phyloP scores from a whole-genome alignment of 148 eudicot species.

The Agrostemma githago region DNA sequence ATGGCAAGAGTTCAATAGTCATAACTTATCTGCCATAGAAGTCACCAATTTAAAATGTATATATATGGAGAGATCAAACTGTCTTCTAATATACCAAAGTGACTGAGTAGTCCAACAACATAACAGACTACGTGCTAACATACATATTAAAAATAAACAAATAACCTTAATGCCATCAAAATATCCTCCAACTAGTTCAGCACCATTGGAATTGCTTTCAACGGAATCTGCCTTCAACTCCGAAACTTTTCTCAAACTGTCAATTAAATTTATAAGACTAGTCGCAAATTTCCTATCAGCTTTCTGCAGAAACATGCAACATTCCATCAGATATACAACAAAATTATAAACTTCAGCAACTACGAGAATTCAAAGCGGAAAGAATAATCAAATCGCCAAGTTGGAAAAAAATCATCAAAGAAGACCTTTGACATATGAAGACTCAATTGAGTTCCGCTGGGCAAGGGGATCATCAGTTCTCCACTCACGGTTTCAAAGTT shows the following conservation, averaged over 20 bases:
- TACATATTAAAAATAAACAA: background rate
- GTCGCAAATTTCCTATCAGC: constrained; percentile 51
- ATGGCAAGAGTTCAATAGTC: background rate
- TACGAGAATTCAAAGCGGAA: background rate
- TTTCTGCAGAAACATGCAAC: constrained; percentile 42
- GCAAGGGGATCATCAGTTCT: constrained; percentile 57
- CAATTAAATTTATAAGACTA: constrained; percentile 45
- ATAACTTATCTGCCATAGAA: background rate
- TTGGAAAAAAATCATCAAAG: background rate
- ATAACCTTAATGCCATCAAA: constrained; percentile 82
- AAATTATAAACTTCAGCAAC: background rate
- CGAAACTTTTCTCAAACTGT: constrained; percentile 37
- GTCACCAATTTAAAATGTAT: background rate
- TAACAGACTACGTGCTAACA: background rate
- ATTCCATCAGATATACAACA: constrained; percentile 5
- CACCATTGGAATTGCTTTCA: constrained; percentile 32
- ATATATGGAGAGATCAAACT: background rate
- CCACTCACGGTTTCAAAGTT: constrained; percentile 50
- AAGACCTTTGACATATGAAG: constrained; percentile 80
- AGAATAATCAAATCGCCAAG: background rate
- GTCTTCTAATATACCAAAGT: background rate
- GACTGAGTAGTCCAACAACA: background rate
- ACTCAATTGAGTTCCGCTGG: constrained; percentile 51
- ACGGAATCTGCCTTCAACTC: constrained; percentile 39
- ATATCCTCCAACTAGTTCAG: constrained; percentile 69